These are phyloP conservation scores for Pythium chondricola DNA, from an alignment of 352 stramenopile genomes.

Conservation along the genomic window DNA sequence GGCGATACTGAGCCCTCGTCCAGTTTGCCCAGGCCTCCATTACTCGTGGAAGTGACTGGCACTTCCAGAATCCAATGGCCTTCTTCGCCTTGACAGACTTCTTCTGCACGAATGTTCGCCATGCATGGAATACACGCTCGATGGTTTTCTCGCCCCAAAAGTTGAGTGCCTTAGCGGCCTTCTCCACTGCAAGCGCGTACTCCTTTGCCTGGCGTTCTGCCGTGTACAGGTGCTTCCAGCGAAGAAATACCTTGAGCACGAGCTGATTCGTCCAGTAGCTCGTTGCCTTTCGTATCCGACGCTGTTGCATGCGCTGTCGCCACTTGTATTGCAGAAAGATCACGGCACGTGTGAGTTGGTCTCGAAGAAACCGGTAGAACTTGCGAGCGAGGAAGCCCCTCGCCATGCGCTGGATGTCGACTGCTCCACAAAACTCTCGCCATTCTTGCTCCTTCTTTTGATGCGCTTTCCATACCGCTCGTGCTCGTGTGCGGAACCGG, in stretches of 20 bases:
- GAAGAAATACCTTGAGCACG: constrained; percentile 42
- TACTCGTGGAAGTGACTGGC: constrained; percentile 49
- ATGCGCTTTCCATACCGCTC: constrained; percentile 18
- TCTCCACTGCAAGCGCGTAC: constrained; percentile 15
- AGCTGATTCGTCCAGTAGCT: constrained; percentile 57
- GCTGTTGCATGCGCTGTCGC: constrained; percentile 37
- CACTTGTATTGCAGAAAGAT: constrained; percentile 58
- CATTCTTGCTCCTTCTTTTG: constrained; percentile 25
- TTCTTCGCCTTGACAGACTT: constrained; percentile 46
- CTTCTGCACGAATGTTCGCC: constrained; percentile 29
- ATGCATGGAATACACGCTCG: constrained; percentile 34
- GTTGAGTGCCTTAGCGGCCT: constrained; percentile 42
- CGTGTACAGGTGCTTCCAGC: constrained; percentile 34
- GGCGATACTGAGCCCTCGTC: constrained; percentile 12
- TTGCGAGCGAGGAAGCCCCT: constrained; percentile 35
- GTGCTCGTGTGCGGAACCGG: constrained; percentile 28
- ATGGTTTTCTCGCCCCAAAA: constrained; percentile 64
- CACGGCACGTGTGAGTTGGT: constrained; percentile 28
- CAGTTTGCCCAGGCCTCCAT: constrained; percentile 43
- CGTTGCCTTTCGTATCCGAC: constrained; percentile 38
- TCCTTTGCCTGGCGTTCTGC: constrained; percentile 16
- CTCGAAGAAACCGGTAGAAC: constrained; percentile 31
- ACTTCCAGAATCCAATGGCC: constrained; percentile 63
- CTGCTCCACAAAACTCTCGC: constrained; percentile 38
- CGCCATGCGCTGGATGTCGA: constrained; percentile 58